These are phyloP conservation scores for Lagerstroemia speciosa DNA, from an alignment of 345 rosid species.

Conservation along the genomic window DNA sequence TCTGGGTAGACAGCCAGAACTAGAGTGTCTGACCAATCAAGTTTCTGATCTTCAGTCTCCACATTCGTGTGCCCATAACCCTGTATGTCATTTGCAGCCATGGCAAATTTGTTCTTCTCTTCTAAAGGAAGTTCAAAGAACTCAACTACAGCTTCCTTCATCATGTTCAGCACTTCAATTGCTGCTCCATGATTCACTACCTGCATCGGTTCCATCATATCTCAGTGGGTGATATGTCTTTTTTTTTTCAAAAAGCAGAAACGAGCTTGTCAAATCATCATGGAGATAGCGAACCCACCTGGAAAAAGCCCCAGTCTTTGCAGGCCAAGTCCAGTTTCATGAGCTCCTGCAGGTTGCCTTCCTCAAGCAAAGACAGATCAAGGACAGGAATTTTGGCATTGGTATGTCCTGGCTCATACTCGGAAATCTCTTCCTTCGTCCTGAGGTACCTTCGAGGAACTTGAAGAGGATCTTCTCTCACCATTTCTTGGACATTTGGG, in stretches of 20 bases:
- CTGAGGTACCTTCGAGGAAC: not conserved
- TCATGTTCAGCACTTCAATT: not conserved
- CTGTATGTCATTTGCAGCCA: conserved; percentile 19
- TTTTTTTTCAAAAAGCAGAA: not conserved
- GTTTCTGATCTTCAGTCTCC: conserved; percentile 16
- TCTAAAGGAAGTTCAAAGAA: conserved; percentile 18
- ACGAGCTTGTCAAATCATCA: no score
- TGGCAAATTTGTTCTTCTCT: conserved; percentile 20
- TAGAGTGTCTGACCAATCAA: conserved; percentile 23
- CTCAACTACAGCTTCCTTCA: not conserved
- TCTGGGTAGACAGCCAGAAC: conserved; percentile 13
- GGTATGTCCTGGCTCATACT: not conserved
- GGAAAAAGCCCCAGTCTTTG: not conserved
- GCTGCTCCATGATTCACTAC: not conserved
- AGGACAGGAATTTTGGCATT: not conserved
- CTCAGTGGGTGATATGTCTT: no score
- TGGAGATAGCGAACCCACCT: no score
- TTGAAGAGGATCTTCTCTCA: not conserved
- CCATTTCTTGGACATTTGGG: not conserved
- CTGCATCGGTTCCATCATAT: no score
- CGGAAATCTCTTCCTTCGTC: not conserved
- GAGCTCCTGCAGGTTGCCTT: not conserved
- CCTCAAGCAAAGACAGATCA: not conserved
- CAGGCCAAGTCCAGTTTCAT: not conserved
- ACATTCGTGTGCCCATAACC: conserved; percentile 25